Conservation (phyloP, 2,329 filamentous ascomycete genomes). For the Penicillium griseofulvum region DNA sequence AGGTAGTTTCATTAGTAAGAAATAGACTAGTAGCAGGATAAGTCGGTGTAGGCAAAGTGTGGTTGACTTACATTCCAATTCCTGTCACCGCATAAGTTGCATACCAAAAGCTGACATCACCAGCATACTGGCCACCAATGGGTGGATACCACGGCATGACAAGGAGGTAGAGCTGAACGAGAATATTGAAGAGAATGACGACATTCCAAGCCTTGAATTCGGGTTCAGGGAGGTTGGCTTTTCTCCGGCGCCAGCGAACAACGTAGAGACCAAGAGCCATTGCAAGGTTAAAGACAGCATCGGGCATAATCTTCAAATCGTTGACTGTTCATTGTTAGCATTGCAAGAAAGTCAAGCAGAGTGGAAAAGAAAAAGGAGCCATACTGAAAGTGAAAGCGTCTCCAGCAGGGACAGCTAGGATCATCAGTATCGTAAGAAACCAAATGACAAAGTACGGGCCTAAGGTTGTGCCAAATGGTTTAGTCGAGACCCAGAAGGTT, state of each 20-base stretch:
- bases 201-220: conserved; percentile 60
- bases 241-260: conserved; percentile 54
- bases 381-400: conserved; percentile 62
- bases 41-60: background rate
- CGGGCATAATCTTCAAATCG: conserved; percentile 58
- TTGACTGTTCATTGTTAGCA: conserved; percentile 46
- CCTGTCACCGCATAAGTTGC: conserved; percentile 65
- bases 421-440: conserved; percentile 57
- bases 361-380: conserved; percentile 1
- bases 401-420: conserved; percentile 58
- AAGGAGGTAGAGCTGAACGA: conserved; percentile 60
- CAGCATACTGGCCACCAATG: conserved; percentile 55
- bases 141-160: conserved; percentile 72
- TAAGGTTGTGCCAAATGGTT: conserved; percentile 61
- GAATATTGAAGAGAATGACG: conserved; percentile 58
- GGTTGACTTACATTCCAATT: conserved; percentile 57
- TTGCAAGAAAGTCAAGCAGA: background rate
- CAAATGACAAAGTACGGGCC: conserved; percentile 60
- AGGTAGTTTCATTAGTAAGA: background rate
- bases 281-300: conserved; percentile 56
- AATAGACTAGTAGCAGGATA: background rate
- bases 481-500: conserved; percentile 60
- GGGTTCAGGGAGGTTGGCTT: conserved; percentile 48
- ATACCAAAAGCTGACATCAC: conserved; percentile 71
- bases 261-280: conserved; percentile 59